These are phyloP conservation scores for Chaetomium fimeti DNA, from an alignment of 495 filamentous ascomycete species.

Conservation along the genomic window DNA sequence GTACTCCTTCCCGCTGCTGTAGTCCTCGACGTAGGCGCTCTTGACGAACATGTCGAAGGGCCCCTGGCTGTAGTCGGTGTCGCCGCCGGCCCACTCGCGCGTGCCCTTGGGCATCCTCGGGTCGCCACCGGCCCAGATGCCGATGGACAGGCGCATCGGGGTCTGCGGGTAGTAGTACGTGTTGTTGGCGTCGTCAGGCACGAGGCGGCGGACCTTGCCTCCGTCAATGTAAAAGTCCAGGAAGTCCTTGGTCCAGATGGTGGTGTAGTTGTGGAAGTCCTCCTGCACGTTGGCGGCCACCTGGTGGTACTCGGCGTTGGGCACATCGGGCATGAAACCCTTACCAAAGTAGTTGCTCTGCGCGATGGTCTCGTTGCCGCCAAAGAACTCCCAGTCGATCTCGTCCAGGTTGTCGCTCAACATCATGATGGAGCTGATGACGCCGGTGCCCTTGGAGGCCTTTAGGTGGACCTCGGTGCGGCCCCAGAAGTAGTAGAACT, in stretches of 20 bases:
- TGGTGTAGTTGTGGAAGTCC: conserved; percentile 78
- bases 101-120: conserved; percentile 53
- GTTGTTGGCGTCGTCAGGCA: conserved; percentile 60
- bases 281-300: conserved; percentile 40
- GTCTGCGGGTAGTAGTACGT: conserved; percentile 76
- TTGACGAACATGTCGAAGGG: conserved; percentile 79
- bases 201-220: conserved; percentile 63
- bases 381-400: conserved; percentile 86
- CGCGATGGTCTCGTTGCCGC: conserved; percentile 59
- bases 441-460: conserved; percentile 67
- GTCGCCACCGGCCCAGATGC: conserved; percentile 86
- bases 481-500: conserved; percentile 79
- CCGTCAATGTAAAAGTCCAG: conserved; percentile 76
- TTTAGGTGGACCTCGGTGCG: conserved; percentile 69
- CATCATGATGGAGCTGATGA: conserved; percentile 80
- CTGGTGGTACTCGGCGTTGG: conserved; percentile 59
- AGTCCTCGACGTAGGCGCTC: conserved; percentile 64
- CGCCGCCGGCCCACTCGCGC: conserved; percentile 76
- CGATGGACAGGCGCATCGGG: conserved; percentile 78
- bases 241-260: conserved; percentile 71
- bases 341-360: conserved; percentile 90
- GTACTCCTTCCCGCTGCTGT: conserved; percentile 65
- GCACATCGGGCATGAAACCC: conserved; percentile 50
- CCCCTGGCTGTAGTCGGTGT: conserved; percentile 64
- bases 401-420: conserved; percentile 85